A percentile compares a stretch with the other conserved stretches of the same genome.
These are phyloP conservation scores for Xylariaceae sp. DNA, from an alignment of 2,329 filamentous ascomycete species.

Conservation along the genomic window DNA sequence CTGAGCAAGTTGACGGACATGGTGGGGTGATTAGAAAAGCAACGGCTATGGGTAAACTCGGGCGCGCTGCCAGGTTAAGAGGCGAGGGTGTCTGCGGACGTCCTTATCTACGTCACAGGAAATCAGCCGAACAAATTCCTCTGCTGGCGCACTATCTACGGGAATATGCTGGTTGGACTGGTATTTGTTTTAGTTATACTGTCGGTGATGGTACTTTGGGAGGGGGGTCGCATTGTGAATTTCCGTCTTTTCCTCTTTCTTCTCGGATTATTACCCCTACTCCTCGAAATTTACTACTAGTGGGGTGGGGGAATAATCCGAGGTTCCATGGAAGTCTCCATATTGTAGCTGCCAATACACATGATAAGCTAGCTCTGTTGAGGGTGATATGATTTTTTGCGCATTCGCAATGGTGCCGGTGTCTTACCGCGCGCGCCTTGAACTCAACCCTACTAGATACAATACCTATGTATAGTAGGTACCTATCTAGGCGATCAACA, in stretches of 20 bases:
- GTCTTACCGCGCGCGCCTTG: background rate
- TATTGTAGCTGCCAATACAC: slow-evolving; percentile 25
- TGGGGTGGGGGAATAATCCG: slow-evolving; percentile 17
- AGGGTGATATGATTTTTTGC: background rate
- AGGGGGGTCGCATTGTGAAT: slow-evolving; percentile 25
- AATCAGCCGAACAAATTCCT: background rate
- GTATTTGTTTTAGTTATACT: slow-evolving; percentile 24
- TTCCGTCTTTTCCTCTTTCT: slow-evolving; percentile 16
- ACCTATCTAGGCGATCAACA: too few species aligned
- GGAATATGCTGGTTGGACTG: slow-evolving; percentile 20
- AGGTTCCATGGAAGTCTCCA: slow-evolving; percentile 23
- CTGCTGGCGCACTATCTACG: slow-evolving; percentile 1
- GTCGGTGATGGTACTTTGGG: slow-evolving; percentile 20
- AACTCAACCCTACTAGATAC: background rate
- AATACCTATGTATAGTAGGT: too few species aligned
- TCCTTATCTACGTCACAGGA: slow-evolving; percentile 1
- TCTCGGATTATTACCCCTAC: slow-evolving; percentile 1
- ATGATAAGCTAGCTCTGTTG: slow-evolving; percentile 3
- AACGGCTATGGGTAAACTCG: slow-evolving; percentile 15
- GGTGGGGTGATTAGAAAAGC: slow-evolving; percentile 11
- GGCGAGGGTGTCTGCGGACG: background rate
- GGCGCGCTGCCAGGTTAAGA: slow-evolving; percentile 16
- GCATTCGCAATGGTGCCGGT: background rate
- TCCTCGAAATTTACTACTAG: slow-evolving; percentile 13
- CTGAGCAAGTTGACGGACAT: background rate